A percentile compares a stretch with the other conserved stretches of the same genome.
Evolutionary conservation across 495 filamentous ascomycete genomes (phyloP).

Genomic region (Hypoxylon trugodes): DNA sequence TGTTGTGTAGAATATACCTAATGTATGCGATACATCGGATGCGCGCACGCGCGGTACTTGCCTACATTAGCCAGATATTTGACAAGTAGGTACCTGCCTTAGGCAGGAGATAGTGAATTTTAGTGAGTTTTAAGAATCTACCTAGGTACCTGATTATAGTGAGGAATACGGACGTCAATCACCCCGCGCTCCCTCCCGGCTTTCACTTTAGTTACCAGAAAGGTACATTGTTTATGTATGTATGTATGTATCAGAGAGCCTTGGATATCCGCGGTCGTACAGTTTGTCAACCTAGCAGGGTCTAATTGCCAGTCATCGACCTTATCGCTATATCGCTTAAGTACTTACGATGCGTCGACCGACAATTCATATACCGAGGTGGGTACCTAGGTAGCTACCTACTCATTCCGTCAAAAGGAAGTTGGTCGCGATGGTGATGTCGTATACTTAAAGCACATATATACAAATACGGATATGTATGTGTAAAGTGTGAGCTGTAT

Average conservation of each 20-base stretch:
- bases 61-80: conserved; percentile 3
- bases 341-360: conserved; percentile 10
- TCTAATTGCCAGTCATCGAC: conserved; percentile 1
- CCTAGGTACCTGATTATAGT: neutral
- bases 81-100: conserved; percentile 8
- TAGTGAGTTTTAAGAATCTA: neutral
- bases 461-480: neutral
- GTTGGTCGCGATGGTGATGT: conserved; percentile 13
- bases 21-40: conserved; percentile 6
- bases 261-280: conserved; percentile 37
- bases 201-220: no score
- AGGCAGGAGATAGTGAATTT: neutral
- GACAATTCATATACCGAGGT: no score
- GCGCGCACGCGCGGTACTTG: no score
- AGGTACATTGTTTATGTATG: neutral
- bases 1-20: neutral
- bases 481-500: neutral
- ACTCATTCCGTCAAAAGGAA: conserved; percentile 3
- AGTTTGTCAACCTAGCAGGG: conserved; percentile 18
- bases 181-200: conserved; percentile 23
- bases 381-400: conserved; percentile 31
- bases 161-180: conserved; percentile 11
- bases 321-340: conserved; percentile 13
- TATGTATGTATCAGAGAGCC: conserved; percentile 15
- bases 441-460: conserved; percentile 2